A percentile compares a stretch with the other conserved stretches of the same genome.
Evolutionary conservation across 1,284 basidiomycete genomes (phyloP).

Genomic region (Boletellus sp.): DNA sequence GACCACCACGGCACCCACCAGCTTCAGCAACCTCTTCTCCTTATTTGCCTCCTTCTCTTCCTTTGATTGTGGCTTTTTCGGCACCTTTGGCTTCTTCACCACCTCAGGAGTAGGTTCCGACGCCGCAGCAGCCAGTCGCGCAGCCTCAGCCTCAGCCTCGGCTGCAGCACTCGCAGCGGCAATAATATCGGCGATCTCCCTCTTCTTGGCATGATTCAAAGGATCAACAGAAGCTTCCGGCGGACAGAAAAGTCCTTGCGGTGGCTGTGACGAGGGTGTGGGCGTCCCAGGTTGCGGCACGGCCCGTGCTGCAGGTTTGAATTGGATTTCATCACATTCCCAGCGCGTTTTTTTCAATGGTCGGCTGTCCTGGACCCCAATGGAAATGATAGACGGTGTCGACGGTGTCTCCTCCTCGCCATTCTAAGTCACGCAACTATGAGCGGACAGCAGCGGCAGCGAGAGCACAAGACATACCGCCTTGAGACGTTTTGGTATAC

Average conservation of each 20-base stretch:
- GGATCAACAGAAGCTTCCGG: not conserved
- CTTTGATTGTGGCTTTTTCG: conserved; percentile 43
- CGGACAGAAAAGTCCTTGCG: not conserved
- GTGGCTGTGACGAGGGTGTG: not conserved
- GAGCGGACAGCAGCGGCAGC: not conserved
- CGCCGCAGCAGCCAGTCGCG: conserved; percentile 34
- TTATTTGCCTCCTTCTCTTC: conserved; percentile 67
- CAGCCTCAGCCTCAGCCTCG: conserved; percentile 41
- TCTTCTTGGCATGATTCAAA: conserved; percentile 15
- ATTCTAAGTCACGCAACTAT: conserved; percentile 19
- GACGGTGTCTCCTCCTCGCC: conserved; percentile 26
- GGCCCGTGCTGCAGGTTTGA: conserved; percentile 5
- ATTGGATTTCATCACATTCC: conserved; percentile 25
- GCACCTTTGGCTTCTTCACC: conserved; percentile 35
- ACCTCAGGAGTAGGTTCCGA: conserved; percentile 23
- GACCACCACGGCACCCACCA: conserved; percentile 89
- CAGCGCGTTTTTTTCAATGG: conserved; percentile 33
- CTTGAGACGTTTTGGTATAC: conserved; percentile 75
- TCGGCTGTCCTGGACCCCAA: conserved; percentile 24
- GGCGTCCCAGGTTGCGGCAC: not conserved
- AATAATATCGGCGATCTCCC: conserved; percentile 45
- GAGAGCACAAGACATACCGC: conserved; percentile 33
- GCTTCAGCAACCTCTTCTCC: conserved; percentile 80
- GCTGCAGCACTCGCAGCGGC: conserved; percentile 45
- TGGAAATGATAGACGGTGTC: conserved; percentile 11